A percentile compares a stretch with the other conserved stretches of the same genome.
Evolutionary conservation across 2,329 filamentous ascomycete species (phyloP).

Genomic region (Clonostachys sp.): DNA sequence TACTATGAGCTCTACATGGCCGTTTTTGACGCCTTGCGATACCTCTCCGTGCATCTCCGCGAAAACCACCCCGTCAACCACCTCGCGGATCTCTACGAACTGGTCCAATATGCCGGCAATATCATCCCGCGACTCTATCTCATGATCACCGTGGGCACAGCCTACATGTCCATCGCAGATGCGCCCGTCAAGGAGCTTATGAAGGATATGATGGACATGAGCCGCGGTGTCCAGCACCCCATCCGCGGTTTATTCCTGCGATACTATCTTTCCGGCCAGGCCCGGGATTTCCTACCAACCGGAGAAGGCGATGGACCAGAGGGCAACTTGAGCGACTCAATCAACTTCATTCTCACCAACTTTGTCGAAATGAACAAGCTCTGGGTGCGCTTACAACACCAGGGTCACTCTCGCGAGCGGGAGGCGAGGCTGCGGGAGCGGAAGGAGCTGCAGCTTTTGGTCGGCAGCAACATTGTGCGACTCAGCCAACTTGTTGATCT

Average conservation of each 20-base stretch:
- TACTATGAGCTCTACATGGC: conserved; percentile 99
- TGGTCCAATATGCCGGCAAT: conserved; percentile 97
- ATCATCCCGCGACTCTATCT: conserved; percentile 95
- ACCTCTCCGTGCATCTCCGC: conserved; percentile 92
- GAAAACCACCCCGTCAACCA: conserved; percentile 98
- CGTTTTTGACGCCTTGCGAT: conserved; percentile 94
- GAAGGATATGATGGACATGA: conserved; percentile 99
- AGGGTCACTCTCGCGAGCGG: conserved; percentile 91
- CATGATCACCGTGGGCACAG: conserved; percentile 98
- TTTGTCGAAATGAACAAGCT: conserved; percentile 99
- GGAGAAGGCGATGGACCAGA: conserved; percentile 86
- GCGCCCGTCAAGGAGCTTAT: conserved; percentile 99
- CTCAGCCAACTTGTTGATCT: conserved; percentile 94
- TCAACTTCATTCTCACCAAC: conserved; percentile 96
- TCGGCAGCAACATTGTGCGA: conserved; percentile 93
- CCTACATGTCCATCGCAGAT: conserved; percentile 98
- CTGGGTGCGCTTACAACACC: conserved; percentile 95
- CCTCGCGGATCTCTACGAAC: conserved; percentile 94
- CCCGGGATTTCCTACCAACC: conserved; percentile 79
- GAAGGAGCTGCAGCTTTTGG: conserved; percentile 90
- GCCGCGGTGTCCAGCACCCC: conserved; percentile 92
- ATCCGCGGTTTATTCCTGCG: conserved; percentile 91
- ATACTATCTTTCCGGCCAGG: conserved; percentile 95
- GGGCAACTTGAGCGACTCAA: conserved; percentile 93
- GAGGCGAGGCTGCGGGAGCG: conserved; percentile 92